Percentiles rank a stretch among this genome's conserved stretches.
phyloP scores from a whole-genome alignment of 2,329 filamentous ascomycete genomes.

The Mycocentrospora acerina region DNA sequence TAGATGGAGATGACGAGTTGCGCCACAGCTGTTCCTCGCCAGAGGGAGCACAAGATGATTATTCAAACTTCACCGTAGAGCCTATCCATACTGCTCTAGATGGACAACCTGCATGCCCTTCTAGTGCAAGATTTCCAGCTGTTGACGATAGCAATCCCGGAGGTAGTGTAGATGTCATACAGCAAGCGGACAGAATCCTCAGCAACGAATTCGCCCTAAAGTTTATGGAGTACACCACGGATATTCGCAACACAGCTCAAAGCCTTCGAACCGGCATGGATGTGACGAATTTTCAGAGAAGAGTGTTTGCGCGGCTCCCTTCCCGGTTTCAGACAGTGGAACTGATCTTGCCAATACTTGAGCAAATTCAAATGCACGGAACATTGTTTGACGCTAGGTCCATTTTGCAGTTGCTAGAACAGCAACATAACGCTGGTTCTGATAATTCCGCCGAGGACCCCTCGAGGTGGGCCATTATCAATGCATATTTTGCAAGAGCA shows the following conservation, averaged over 20 bases:
- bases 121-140: too few species aligned
- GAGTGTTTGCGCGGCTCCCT: background rate
- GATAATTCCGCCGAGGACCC: background rate
- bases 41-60: too few species aligned
- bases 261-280: background rate
- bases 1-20: too few species aligned
- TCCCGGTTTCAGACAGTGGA: background rate
- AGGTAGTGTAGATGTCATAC: background rate
- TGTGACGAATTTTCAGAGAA: background rate
- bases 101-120: too few species aligned
- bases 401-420: background rate
- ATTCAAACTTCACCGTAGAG: too few species aligned
- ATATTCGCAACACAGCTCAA: background rate
- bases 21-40: too few species aligned
- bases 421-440: constrained; percentile 1
- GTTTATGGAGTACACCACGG: background rate
- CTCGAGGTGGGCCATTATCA: constrained; percentile 1
- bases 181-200: background rate
- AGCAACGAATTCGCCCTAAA: background rate
- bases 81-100: too few species aligned
- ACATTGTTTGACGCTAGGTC: background rate
- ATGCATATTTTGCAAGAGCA: background rate
- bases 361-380: constrained; percentile 4
- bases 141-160: background rate
- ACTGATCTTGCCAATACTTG: background rate